Evolutionary conservation across 805 yeast genomes (phyloP).

Genomic region (Sugiyamaella lignohabitans): DNA sequence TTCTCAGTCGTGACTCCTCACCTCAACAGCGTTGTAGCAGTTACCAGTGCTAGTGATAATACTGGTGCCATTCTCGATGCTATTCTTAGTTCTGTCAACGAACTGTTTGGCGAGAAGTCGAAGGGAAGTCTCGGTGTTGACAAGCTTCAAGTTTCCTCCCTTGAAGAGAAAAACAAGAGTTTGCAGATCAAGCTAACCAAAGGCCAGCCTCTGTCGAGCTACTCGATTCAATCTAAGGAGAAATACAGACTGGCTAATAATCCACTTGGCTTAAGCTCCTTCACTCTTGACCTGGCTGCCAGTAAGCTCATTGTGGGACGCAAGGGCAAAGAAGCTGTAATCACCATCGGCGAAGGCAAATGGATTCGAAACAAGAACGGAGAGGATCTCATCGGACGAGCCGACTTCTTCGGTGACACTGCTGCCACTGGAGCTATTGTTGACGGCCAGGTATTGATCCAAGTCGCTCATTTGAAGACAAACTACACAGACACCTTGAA

Average conservation of each 20-base stretch:
- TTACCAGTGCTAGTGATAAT: slow-evolving; percentile 9
- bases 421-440: neutral
- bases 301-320: neutral
- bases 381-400: neutral
- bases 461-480: neutral
- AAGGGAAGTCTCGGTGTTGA: neutral
- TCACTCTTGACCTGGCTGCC: neutral
- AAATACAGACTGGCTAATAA: neutral
- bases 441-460: neutral
- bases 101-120: neutral
- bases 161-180: neutral
- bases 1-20: slow-evolving; percentile 12
- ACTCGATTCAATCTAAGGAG: neutral
- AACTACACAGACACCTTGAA: neutral
- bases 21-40: slow-evolving; percentile 10
- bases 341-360: neutral
- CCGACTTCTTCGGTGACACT: neutral
- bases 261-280: neutral
- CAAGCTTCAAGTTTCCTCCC: too few relatives aligned
- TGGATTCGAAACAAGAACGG: neutral
- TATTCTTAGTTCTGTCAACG: neutral
- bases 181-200: neutral
- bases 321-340: neutral
- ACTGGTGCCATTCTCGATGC: slow-evolving; percentile 7
- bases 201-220: neutral